These are phyloP conservation scores for Euclidium syriacum DNA, from an alignment of 345 rosid genomes.

Conservation along the genomic window DNA sequence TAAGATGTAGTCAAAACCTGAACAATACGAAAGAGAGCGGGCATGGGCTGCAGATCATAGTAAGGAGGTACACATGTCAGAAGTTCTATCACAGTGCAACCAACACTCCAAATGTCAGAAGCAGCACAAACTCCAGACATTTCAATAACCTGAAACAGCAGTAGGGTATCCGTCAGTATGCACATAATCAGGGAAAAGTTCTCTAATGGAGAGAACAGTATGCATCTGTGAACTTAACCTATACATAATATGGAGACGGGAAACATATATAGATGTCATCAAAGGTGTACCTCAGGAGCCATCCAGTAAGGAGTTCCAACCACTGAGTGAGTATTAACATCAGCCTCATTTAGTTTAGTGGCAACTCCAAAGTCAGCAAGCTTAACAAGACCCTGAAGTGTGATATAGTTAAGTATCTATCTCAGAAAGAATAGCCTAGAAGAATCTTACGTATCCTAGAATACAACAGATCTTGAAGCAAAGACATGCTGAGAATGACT, in stretches of 20 bases:
- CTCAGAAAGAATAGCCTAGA: neutral
- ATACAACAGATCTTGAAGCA: constrained; percentile 19
- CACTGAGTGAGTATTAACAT: constrained; percentile 92
- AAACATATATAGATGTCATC: neutral
- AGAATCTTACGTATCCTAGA: neutral
- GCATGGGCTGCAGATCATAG: constrained; percentile 97
- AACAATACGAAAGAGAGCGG: constrained; percentile 95
- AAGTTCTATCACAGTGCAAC: constrained; percentile 98
- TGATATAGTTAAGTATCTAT: constrained; percentile 16
- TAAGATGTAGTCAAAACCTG: constrained; percentile 52
- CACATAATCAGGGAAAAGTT: neutral
- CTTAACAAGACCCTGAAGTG: constrained; percentile 84
- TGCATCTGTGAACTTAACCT: neutral
- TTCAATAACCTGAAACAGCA: constrained; percentile 82
- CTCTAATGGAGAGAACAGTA: neutral
- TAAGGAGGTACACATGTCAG: constrained; percentile 97
- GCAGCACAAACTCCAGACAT: constrained; percentile 99
- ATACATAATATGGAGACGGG: neutral
- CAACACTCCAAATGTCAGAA: constrained; percentile 99
- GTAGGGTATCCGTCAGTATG: neutral
- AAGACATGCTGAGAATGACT: neutral
- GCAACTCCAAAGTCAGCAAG: constrained; percentile 99
- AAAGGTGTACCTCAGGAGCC: constrained; percentile 91
- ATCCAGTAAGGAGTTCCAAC: constrained; percentile 99
- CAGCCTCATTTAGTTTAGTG: constrained; percentile 96